Evolutionary conservation across 1,139 yeast species (phyloP), one percentile per base, ranked within the genome.

Genomic region (Scheffersomyces parashehatae): DNA sequence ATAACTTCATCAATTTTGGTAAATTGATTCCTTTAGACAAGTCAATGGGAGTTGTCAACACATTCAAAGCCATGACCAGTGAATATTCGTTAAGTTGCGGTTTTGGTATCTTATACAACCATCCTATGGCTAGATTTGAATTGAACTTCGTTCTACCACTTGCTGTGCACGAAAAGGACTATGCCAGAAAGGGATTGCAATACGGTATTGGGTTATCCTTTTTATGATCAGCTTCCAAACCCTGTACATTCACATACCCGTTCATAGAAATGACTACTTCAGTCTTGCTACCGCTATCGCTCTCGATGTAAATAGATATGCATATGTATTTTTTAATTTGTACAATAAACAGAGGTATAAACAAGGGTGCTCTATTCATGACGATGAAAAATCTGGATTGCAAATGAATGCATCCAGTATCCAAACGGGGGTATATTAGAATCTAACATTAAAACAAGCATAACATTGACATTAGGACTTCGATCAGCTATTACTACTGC

Each of bases 121-220:
- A 90, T 59, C 95, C 96, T 1, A 81, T 82, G 64, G 98, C 98
- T 0, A 75, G 98, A 50, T 87, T 93, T 58, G 99, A 93, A 65
- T 77, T 93, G 52, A 91, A 90, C 61, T 83, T 91, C 52, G 87
- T 87, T 1, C 64, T 91, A 32, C 99, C 99, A 0, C 55, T 93
- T 31, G 69, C 81, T 2, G 79, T 81, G 0, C 83, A 84, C 56
- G 73, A 75, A 11, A 69, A 79, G 32, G 99, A 93, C 57, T 75
- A 77, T 28, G 62, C 80, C 5, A 73, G 97, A 55, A 90, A 88
- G 60, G 99, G 99, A 0, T 63, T 93, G 32, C 98, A 93, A 62
- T 91, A 90, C 63, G 99, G 99, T 14, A 82, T 93, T 41, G 98
- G 98, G 0, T 67, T 89, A 38, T 83, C 93, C 15, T 90, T 89